Base-by-base conservation (phyloP, 805 yeast genomes). In the Suhomyces vadensis region DNA sequence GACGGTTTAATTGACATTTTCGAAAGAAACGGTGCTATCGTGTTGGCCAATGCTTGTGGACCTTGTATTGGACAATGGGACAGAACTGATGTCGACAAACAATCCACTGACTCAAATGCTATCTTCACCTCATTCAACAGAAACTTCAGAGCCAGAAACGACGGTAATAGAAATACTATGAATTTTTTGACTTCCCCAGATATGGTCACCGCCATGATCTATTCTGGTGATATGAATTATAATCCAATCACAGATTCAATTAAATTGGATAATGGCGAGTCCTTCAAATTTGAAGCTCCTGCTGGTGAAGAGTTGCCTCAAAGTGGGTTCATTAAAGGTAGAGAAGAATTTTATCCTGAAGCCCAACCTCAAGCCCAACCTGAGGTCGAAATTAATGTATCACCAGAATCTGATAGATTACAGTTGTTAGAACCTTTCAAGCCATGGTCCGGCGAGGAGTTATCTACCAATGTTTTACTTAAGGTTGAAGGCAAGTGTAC, bases 31-130 rank as follows among this genome's bases (percentile, higher is more conserved):
- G 97, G 97, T 57, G 98, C 96, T 67, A 79, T 85, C 49, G 97
- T 92, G 44, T 77, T 92, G 64, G 97, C 98, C 50, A 92, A 92
- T 66, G 98, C 98, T 47, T 92, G 98, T 79, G 98, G 98, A 63
- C 98, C 98, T 65, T 91, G 98, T 81, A 91, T 91, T 65, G 98
- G 98, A 63, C 97, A 92, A 77, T 92, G 99, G 99, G 97, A 94
- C 67, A 86, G 98, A 75, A 77, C 79, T 53, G 95, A 87, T 63
- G 79, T 87, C 35, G 67, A 79, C 37, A 81, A 82, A 64, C 72
- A 76, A 22, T 77, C 85, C 5, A 73, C 75, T 42, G 89, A 83
- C 52, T 75, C 76, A 57, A 91, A 90, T 69, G 87, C 98, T 42
- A 94, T 92, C 56, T 91, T 92, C 70, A 90, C 98, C 5, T 91